Conservation (phyloP, 164 flowering plant genomes). For the Magnolia kwangsiensis region DNA sequence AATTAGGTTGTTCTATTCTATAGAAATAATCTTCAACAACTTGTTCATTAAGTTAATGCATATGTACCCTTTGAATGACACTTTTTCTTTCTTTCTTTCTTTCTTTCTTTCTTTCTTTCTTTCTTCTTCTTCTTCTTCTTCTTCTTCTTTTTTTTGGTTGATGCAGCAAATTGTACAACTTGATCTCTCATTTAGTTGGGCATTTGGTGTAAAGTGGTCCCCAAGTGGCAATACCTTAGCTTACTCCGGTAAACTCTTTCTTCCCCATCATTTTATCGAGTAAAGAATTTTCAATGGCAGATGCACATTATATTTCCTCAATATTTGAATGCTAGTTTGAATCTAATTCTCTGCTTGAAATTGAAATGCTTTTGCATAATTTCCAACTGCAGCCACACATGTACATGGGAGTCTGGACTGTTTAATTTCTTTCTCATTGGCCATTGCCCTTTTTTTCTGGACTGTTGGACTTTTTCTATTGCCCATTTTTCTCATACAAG, state of each 20-base stretch:
- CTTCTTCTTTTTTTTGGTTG: conserved; percentile 18
- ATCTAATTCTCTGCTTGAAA: neutral
- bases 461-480: too few relatives aligned
- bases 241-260: conserved; percentile 77
- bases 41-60: neutral
- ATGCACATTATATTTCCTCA: conserved; percentile 6
- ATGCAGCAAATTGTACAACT: conserved; percentile 95
- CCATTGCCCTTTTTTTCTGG: too few relatives aligned
- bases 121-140: neutral
- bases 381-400: neutral
- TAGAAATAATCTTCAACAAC: neutral
- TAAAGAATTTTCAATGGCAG: neutral
- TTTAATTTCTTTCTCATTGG: too few relatives aligned
- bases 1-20: neutral
- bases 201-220: conserved; percentile 98
- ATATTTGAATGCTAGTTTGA: neutral
- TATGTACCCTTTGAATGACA: neutral
- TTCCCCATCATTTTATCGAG: neutral
- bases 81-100: neutral
- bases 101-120: neutral
- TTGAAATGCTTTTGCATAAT: neutral
- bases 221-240: conserved; percentile 97
- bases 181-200: conserved; percentile 96
- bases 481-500: too few relatives aligned
- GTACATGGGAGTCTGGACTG: too few relatives aligned